phyloP scores from a whole-genome alignment of 352 stramenopile genomes.

The Pythium sp. region DNA sequence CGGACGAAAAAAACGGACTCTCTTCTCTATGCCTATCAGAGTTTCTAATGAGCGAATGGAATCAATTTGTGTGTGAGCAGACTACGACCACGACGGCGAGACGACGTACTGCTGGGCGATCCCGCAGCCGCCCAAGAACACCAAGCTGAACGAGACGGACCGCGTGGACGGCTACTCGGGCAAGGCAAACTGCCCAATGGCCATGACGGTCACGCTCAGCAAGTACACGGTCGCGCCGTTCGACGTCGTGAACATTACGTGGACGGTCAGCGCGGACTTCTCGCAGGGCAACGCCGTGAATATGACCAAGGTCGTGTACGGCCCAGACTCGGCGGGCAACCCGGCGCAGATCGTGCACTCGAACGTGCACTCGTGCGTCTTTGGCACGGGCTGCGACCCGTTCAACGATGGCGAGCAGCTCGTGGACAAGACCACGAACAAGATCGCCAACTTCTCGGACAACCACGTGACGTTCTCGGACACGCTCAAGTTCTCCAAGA shows the following conservation, averaged over 20 bases:
- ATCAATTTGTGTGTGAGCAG: constrained; percentile 11
- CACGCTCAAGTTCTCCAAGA: constrained; percentile 31
- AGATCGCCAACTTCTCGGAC: constrained; percentile 57
- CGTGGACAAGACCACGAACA: constrained; percentile 51
- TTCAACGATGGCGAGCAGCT: constrained; percentile 49
- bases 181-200: constrained; percentile 35
- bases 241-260: constrained; percentile 43
- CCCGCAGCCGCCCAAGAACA: constrained; percentile 29
- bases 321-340: constrained; percentile 26
- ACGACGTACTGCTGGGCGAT: constrained; percentile 64
- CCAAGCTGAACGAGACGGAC: constrained; percentile 43
- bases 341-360: constrained; percentile 65
- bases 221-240: constrained; percentile 28
- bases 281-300: constrained; percentile 36
- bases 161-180: constrained; percentile 32
- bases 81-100: constrained; percentile 36
- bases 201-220: constrained; percentile 37
- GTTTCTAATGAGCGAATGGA: background rate
- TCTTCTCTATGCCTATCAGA: background rate
- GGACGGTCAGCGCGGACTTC: constrained; percentile 50
- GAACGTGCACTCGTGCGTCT: constrained; percentile 59
- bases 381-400: constrained; percentile 46
- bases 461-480: constrained; percentile 37
- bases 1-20: no score
- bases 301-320: constrained; percentile 47